These are phyloP conservation scores for Parathielavia hyrcaniae DNA, from an alignment of 495 filamentous ascomycete genomes.

Conservation along the genomic window DNA sequence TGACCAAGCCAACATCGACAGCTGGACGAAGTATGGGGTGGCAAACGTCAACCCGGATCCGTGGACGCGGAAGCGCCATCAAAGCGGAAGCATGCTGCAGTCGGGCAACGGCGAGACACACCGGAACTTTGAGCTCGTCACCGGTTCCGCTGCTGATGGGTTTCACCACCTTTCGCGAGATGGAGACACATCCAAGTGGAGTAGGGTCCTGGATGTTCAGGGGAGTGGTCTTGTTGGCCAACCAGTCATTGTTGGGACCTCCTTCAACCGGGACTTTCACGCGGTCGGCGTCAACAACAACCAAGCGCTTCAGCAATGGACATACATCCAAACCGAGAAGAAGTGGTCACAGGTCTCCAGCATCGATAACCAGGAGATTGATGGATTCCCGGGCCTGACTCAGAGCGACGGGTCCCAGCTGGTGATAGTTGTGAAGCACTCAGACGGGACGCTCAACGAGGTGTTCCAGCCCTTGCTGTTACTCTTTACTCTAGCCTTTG, in stretches of 20 bases:
- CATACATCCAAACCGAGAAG: slow-evolving; percentile 8
- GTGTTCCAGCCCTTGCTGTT: background rate
- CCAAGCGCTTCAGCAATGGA: slow-evolving; percentile 13
- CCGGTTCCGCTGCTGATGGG: background rate
- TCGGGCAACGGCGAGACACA: slow-evolving; percentile 21
- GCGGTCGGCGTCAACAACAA: slow-evolving; percentile 8
- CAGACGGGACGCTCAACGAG: slow-evolving; percentile 21
- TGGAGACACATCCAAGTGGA: slow-evolving; percentile 9
- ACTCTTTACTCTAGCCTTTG: background rate
- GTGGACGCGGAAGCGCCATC: slow-evolving; percentile 20
- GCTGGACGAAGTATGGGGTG: slow-evolving; percentile 21
- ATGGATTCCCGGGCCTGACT: slow-evolving; percentile 18
- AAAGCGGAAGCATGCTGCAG: slow-evolving; percentile 23
- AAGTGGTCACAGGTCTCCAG: slow-evolving; percentile 12
- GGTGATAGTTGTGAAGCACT: slow-evolving; percentile 18
- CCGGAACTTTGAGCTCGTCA: slow-evolving; percentile 21
- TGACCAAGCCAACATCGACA: slow-evolving; percentile 19
- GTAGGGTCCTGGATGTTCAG: background rate
- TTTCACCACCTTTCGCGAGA: slow-evolving; percentile 16
- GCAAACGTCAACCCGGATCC: slow-evolving; percentile 23
- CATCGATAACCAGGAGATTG: slow-evolving; percentile 7
- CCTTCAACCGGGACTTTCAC: slow-evolving; percentile 24
- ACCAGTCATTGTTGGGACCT: slow-evolving; percentile 21
- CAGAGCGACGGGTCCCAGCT: slow-evolving; percentile 19
- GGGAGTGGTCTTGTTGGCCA: slow-evolving; percentile 10